Evolutionary conservation across 768 basidiomycete species (phyloP), one percentile per base, ranked within the genome.

Genomic region (Lactifluus hygrophoroides): DNA sequence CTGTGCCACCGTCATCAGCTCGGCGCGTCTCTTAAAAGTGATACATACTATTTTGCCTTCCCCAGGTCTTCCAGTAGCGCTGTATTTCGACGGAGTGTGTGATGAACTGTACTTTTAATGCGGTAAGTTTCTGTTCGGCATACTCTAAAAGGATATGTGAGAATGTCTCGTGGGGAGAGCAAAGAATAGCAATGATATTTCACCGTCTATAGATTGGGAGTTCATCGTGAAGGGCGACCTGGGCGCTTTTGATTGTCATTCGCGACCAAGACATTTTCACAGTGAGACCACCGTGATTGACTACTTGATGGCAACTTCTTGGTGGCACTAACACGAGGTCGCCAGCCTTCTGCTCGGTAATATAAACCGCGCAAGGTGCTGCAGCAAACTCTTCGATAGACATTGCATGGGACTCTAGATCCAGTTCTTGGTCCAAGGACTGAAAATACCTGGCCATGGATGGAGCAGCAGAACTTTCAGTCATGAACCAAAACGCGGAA

Each of bases 401-500:
- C 5, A 84, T 74, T 7, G 83, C 74, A 66, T 88, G 81, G 0
- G 75, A 79, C 71, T 93, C 90, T 64, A 88, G 81, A 66, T 93
- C 90, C 5, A 92, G 66, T 68, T 84, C 84, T 47, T 80, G 74
- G 0, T 71, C 68, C 27, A 86, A 70, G 4, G 79, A 76, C 16
- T 67, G 62, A 61, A 92, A 89, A 66, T 85, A 88, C 27, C 73
- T 68, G 0, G 81, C 73, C 5, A 80, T 86, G 10, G 66, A 69
- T 10, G 77, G 73, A 14, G 86, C 81, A 57, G 76, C 79, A 0
- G 80, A 75, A 27, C 81, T 76, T 58, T 77, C 73, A 2, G 90
- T 90, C 86, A 93, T 89, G 70, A 92, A 91, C 90, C 90, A 92
- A 66, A 83, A 88, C 1, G 89, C 84, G 1, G 84, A 85, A 0